These are phyloP conservation scores for Fusarium sp. DNA, from an alignment of 2,329 filamentous ascomycete species.

Conservation along the genomic window DNA sequence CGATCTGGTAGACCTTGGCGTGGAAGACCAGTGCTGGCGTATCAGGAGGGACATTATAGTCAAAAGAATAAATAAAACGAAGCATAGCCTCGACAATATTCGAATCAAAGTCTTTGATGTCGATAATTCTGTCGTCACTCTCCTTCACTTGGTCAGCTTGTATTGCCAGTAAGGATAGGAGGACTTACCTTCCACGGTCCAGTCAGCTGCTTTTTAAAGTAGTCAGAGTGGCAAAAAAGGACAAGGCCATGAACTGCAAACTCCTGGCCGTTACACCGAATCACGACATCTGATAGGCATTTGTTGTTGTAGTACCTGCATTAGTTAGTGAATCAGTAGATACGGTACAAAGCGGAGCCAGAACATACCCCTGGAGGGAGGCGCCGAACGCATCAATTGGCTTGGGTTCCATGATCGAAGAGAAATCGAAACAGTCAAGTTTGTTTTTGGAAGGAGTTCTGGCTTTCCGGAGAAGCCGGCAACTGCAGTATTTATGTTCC, in stretches of 20 bases:
- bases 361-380: neutral
- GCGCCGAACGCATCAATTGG: neutral
- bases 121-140: rapidly evolving
- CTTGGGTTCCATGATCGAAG: neutral
- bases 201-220: neutral
- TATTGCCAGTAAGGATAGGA: rapidly evolving
- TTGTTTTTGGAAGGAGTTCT: rapidly evolving
- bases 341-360: rapidly evolving
- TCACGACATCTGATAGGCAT: neutral
- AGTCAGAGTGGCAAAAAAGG: neutral
- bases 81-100: neutral
- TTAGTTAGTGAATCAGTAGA: no score
- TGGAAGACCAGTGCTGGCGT: neutral
- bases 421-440: rapidly evolving
- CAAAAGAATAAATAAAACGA: neutral
- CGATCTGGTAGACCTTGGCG: neutral
- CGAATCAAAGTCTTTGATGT: neutral
- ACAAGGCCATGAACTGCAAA: slow-evolving; percentile 4
- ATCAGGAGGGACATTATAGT: neutral
- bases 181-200: slow-evolving; percentile 2
- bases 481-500: neutral
- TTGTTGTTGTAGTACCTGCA: neutral
- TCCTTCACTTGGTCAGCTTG: neutral
- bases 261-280: neutral
- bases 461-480: rapidly evolving